A percentile compares a stretch with the other conserved stretches of the same genome.
Conservation (phyloP, 139 green algal genomes). For the Protoeuglena noctilucae region DNA sequence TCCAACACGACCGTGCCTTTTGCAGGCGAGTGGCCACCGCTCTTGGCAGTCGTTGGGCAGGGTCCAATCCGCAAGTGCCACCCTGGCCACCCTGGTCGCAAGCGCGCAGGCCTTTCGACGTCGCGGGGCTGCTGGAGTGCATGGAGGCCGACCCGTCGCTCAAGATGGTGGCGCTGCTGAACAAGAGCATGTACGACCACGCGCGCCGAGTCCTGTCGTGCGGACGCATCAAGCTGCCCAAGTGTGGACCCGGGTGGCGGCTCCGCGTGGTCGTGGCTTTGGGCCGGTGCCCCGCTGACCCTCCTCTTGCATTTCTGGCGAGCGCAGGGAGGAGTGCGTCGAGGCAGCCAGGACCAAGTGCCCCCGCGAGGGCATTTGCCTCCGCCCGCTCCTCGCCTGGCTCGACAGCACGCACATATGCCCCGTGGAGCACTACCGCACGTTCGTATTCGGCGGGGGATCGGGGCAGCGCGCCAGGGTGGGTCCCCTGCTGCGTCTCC, state of each 20-base stretch:
- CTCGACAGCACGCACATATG: constrained; percentile 7
- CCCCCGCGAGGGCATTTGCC: background rate
- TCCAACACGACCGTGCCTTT: constrained; percentile 6
- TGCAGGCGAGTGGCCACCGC: too few species aligned
- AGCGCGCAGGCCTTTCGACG: background rate
- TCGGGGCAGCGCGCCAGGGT: too few species aligned
- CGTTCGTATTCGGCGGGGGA: too few species aligned
- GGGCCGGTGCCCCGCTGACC: too few species aligned
- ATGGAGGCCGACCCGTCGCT: background rate
- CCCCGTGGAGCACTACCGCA: background rate
- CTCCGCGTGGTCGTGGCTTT: background rate
- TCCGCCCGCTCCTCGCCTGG: constrained; percentile 3
- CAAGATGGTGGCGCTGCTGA: constrained; percentile 8
- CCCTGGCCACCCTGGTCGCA: too few species aligned
- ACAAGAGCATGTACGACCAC: constrained; percentile 4
- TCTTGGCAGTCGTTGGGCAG: too few species aligned
- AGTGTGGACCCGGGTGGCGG: constrained; percentile 1
- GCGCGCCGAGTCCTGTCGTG: background rate
- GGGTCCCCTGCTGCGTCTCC: too few species aligned
- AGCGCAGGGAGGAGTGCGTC: too few species aligned
- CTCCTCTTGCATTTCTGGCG: too few species aligned
- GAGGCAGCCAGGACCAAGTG: background rate
- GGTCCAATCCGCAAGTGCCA: too few species aligned
- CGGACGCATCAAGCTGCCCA: background rate
- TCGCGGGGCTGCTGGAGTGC: background rate